phyloP scores from a whole-genome alignment of 192 early-diverging fungal species.

The Blastocladiella britannica region DNA sequence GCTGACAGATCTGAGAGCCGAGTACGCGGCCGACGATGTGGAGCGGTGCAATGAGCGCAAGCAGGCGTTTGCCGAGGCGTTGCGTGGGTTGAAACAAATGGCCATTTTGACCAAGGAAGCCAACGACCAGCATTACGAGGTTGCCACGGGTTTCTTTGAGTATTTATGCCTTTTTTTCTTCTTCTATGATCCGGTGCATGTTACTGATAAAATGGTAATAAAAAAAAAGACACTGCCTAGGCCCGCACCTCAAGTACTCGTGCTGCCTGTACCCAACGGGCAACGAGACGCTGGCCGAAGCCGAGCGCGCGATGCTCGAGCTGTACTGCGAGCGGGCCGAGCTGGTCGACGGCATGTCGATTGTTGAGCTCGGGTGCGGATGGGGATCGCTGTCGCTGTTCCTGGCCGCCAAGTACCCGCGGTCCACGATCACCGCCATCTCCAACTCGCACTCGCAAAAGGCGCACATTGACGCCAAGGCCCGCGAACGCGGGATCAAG shows the following conservation, averaged over 20 bases:
- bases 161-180: background rate
- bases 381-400: slow-evolving; percentile 38
- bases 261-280: slow-evolving; percentile 28
- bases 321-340: slow-evolving; percentile 25
- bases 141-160: background rate
- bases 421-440: slow-evolving; percentile 24
- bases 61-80: background rate
- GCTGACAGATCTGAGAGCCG: background rate
- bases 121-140: slow-evolving; percentile 52
- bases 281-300: slow-evolving; percentile 17
- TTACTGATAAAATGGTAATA: too few relatives aligned
- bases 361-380: slow-evolving; percentile 42
- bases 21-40: background rate
- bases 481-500: slow-evolving; percentile 16
- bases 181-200: slow-evolving; percentile 24
- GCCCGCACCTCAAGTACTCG: slow-evolving; percentile 36
- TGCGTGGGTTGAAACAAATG: slow-evolving; percentile 5
- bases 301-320: slow-evolving; percentile 37
- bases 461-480: slow-evolving; percentile 19
- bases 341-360: slow-evolving; percentile 28
- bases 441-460: slow-evolving; percentile 38
- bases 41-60: background rate
- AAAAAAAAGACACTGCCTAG: slow-evolving; percentile 22
- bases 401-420: slow-evolving; percentile 34
- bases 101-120: slow-evolving; percentile 40